These are phyloP conservation scores for Ammopiptanthus mongolicus DNA, from an alignment of 306 rosid genomes.

Conservation along the genomic window DNA sequence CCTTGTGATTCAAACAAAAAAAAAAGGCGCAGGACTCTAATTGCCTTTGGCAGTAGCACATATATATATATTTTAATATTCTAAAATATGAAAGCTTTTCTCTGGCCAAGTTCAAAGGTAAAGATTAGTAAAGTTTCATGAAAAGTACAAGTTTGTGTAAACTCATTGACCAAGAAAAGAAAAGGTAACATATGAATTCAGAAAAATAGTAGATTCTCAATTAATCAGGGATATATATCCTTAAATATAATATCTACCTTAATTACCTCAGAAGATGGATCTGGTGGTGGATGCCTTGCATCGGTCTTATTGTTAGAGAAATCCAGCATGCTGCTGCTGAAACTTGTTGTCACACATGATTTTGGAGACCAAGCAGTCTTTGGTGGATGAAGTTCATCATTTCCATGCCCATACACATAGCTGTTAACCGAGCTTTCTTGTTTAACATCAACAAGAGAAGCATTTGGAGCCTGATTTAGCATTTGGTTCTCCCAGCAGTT, in stretches of 20 bases:
- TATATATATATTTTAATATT: neutral
- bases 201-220: neutral
- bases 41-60: neutral
- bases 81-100: slow-evolving; percentile 25
- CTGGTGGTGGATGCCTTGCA: slow-evolving; percentile 47
- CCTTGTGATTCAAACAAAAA: neutral
- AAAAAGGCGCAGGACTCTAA: neutral
- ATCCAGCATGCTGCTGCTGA: slow-evolving; percentile 79
- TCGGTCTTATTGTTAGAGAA: slow-evolving; percentile 57
- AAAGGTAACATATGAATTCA: neutral
- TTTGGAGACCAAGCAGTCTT: slow-evolving; percentile 62
- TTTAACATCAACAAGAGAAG: slow-evolving; percentile 52
- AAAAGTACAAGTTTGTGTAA: slow-evolving; percentile 19
- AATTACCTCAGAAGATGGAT: slow-evolving; percentile 78
- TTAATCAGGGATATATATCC: neutral
- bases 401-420: slow-evolving; percentile 53
- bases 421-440: slow-evolving; percentile 48
- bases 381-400: slow-evolving; percentile 42
- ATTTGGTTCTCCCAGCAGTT: slow-evolving; percentile 69
- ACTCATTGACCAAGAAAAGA: slow-evolving; percentile 12
- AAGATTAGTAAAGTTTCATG: slow-evolving; percentile 31
- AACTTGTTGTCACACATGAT: slow-evolving; percentile 73
- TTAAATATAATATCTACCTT: neutral
- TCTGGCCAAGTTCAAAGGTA: slow-evolving; percentile 20
- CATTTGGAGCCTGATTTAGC: slow-evolving; percentile 36